Evolutionary conservation across 2,329 filamentous ascomycete genomes (phyloP), one percentile per base, ranked within the genome.

Genomic region (Pseudocercospora fuligena): DNA sequence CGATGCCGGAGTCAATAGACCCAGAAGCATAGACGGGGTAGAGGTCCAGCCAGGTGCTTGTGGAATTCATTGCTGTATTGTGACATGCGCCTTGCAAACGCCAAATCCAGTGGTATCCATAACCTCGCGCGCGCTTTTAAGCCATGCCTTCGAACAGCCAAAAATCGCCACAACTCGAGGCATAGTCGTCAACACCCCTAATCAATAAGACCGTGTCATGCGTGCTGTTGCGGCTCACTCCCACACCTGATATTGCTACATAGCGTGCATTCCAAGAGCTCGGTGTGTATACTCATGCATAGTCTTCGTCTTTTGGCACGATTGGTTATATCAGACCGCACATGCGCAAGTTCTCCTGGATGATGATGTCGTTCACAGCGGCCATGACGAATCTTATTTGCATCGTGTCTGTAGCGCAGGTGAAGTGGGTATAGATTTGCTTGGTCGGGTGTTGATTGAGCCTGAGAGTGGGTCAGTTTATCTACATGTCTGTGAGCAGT

Each of bases 301-400:
- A 31, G 47, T 8, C 47, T 29, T 47, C 25, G n/a, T 33, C 53
- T 23, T 25, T 29, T 29, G 53, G 29, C 9, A 46, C 46, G 63
- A 66, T 61, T 60, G 69, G 67, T 73, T 91, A 97, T 87, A 98
- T 97, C 81, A 98, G 86, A 87, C 94, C 94, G 82, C 94, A 97
- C 81, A 97, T 88, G 81, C 95, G 91, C 72, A 99, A 89, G 84
- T 99, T 99, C 84, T 98, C 95, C 85, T 99, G 95, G 81, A 99
- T 99, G 84, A 99, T 99, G 81, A 99, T 99, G 84, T 99, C 95
- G 83, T 99, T 99, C 78, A 99, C 95, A 73, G 95, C 95, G 69
- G 94, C 94, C 95, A 99, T 99, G 82, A 99, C 95, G 86, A 99
- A 98, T 78, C 95, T 90, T 76, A 99, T 99, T 82, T 99, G 95